A percentile compares a stretch with the other conserved stretches of the same genome.
Conservation (phyloP, 2,329 filamentous ascomycete genomes). For the Penicillium sp. region DNA sequence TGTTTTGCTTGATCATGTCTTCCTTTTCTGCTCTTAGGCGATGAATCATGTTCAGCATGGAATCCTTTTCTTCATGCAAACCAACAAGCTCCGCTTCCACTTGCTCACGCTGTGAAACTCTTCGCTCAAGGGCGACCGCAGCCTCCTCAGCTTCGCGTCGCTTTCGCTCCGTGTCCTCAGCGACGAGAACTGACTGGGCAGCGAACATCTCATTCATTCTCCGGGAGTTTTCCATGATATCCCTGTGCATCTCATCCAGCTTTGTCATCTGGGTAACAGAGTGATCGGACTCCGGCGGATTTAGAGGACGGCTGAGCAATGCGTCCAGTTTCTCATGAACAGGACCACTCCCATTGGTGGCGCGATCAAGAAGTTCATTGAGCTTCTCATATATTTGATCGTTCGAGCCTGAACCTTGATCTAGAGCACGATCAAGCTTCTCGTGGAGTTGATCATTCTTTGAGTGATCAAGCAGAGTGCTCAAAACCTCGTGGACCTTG, state of each 20-base stretch:
- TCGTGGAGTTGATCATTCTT: constrained; percentile 58
- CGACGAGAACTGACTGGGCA: constrained; percentile 49
- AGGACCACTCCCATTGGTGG: constrained; percentile 28
- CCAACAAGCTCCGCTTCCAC: constrained; percentile 53
- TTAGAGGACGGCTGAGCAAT: constrained; percentile 56
- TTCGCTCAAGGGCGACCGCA: constrained; percentile 74
- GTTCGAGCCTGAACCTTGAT: constrained; percentile 30
- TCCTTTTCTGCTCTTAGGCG: constrained; percentile 55
- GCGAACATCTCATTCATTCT: constrained; percentile 73
- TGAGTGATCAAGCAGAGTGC: constrained; percentile 45
- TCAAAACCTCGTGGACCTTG: constrained; percentile 58
- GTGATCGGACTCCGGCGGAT: constrained; percentile 60
- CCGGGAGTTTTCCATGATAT: constrained; percentile 78
- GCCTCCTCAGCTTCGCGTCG: constrained; percentile 79
- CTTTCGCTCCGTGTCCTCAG: constrained; percentile 74
- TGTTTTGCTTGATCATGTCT: constrained; percentile 72
- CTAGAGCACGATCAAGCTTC: constrained; percentile 53
- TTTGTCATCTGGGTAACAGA: constrained; percentile 74
- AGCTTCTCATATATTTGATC: constrained; percentile 58
- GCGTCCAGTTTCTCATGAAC: constrained; percentile 36
- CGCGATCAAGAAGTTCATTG: constrained; percentile 41
- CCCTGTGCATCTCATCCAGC: constrained; percentile 82
- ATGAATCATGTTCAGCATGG: constrained; percentile 57
- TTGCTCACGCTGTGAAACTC: constrained; percentile 64
- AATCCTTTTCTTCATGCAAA: constrained; percentile 60